A percentile compares a stretch with the other conserved stretches of the same genome.
Conservation (phyloP, 108 stramenopile species). For the Chaetoceros tenuissimus region DNA sequence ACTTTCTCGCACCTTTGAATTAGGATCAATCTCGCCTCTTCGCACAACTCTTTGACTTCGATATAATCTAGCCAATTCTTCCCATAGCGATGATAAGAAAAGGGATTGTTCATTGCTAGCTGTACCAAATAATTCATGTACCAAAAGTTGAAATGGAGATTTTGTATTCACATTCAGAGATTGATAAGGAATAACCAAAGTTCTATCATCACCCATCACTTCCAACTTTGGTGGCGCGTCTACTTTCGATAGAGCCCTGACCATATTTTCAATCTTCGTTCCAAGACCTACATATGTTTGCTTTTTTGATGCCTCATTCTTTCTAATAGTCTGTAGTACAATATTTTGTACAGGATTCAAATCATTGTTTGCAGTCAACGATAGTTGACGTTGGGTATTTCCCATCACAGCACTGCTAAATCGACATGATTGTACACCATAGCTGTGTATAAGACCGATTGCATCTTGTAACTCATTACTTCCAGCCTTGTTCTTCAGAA, state of each 20-base stretch:
- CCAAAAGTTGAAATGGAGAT: background rate
- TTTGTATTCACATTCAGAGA: constrained; percentile 30
- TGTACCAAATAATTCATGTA: background rate
- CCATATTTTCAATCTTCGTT: constrained; percentile 16
- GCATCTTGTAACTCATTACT: background rate
- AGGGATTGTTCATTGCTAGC: background rate
- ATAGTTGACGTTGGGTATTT: too few relatives aligned
- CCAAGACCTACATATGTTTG: background rate
- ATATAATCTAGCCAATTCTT: constrained; percentile 25
- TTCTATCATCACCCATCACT: constrained; percentile 69
- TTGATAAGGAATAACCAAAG: constrained; percentile 49
- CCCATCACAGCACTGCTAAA: background rate
- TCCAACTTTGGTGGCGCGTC: constrained; percentile 44
- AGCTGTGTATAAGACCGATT: background rate
- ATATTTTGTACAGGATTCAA: constrained; percentile 5
- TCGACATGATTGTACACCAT: too few relatives aligned
- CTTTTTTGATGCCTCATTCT: background rate
- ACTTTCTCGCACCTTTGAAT: constrained; percentile 61
- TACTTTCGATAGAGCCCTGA: constrained; percentile 16
- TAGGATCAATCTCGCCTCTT: constrained; percentile 63
- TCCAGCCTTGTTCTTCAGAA: constrained; percentile 17
- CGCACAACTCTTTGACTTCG: constrained; percentile 54
- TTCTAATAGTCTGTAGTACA: background rate
- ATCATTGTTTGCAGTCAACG: too few relatives aligned
- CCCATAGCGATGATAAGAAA: constrained; percentile 30